These are phyloP conservation scores for Pichia heedii DNA, from an alignment of 805 yeast genomes.

Conservation along the genomic window DNA sequence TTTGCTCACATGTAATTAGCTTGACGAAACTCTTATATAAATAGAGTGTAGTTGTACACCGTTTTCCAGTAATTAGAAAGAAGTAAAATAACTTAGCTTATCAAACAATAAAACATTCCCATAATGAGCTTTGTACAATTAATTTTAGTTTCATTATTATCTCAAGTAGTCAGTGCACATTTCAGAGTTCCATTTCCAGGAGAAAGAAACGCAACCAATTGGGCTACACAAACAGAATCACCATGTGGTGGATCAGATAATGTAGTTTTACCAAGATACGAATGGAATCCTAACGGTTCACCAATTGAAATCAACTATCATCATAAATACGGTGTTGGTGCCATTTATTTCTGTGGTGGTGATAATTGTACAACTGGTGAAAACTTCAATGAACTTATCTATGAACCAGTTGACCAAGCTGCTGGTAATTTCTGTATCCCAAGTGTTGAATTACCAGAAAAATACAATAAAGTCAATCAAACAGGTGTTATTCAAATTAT, in stretches of 20 bases:
- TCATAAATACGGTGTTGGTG: constrained; percentile 20
- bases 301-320: constrained; percentile 20
- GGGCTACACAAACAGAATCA: constrained; percentile 20
- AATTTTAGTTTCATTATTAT: constrained; percentile 7
- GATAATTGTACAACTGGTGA: constrained; percentile 16
- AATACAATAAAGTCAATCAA: constrained; percentile 14
- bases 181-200: constrained; percentile 27
- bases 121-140: background rate
- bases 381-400: constrained; percentile 18
- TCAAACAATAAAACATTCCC: background rate
- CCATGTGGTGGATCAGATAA: constrained; percentile 26
- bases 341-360: constrained; percentile 21
- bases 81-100: background rate
- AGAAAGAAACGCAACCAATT: constrained; percentile 25
- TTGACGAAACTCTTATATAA: too few relatives aligned
- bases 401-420: constrained; percentile 18
- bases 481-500: constrained; percentile 25
- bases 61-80: too few relatives aligned
- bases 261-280: constrained; percentile 21
- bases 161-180: constrained; percentile 17
- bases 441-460: constrained; percentile 19
- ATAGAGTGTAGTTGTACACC: too few relatives aligned
- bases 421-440: constrained; percentile 24
- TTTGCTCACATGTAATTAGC: too few relatives aligned
- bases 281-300: constrained; percentile 26